A percentile compares a stretch with the other conserved stretches of the same genome.
Conservation (phyloP, 768 basidiomycete genomes). For the Boletus sp. region DNA sequence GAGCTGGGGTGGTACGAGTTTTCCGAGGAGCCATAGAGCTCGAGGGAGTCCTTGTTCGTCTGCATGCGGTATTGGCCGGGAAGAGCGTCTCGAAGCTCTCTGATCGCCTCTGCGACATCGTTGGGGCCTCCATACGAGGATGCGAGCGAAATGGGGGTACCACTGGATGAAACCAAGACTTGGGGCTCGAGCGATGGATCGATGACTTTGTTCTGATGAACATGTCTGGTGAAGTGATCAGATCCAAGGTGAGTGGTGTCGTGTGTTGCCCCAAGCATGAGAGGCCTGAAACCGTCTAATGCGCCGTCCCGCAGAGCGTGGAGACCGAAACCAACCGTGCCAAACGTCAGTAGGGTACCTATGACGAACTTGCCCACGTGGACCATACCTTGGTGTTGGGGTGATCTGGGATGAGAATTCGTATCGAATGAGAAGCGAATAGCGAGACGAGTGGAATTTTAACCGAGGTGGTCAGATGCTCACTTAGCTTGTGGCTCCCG, state of each 20-base stretch:
- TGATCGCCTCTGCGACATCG: conserved; percentile 51
- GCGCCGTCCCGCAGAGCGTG: conserved; percentile 12
- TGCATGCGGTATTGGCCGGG: conserved; percentile 47
- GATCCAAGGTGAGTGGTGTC: neutral
- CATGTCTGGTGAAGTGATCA: neutral
- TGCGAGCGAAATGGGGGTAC: conserved; percentile 2
- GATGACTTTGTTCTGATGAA: conserved; percentile 2
- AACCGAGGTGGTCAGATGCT: too few relatives aligned
- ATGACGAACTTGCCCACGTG: conserved; percentile 12
- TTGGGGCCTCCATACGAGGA: conserved; percentile 45
- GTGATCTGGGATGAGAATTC: neutral
- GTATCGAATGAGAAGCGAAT: neutral
- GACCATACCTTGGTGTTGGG: conserved; percentile 4
- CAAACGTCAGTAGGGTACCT: conserved; percentile 21
- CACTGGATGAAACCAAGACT: neutral
- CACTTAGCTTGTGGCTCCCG: too few relatives aligned
- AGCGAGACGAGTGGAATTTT: neutral
- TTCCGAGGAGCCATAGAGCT: conserved; percentile 62
- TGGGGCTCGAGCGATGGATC: neutral
- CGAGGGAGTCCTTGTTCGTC: conserved; percentile 50
- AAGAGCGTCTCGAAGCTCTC: conserved; percentile 48
- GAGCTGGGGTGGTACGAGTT: conserved; percentile 66
- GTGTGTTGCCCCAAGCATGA: neutral
- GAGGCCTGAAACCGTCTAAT: conserved; percentile 5
- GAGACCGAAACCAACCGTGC: conserved; percentile 18